Evolutionary conservation across 805 yeast genomes (phyloP).

Genomic region (Candida michaelii): DNA sequence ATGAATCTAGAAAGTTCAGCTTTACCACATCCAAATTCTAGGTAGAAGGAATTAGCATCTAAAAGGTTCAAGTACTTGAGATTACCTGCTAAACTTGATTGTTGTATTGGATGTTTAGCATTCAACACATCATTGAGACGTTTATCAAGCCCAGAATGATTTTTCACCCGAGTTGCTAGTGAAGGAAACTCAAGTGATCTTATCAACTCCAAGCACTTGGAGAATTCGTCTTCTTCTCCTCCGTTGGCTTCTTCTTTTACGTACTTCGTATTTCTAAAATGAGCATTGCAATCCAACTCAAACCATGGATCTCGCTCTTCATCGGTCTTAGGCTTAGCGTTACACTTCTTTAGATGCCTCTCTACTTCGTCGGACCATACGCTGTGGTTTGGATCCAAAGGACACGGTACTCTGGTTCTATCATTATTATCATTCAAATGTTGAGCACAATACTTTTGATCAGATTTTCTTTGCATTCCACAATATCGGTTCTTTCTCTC

Average conservation of each 20-base stretch:
- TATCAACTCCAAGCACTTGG: constrained; percentile 20
- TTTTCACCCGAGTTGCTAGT: constrained; percentile 16
- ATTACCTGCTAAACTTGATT: constrained; percentile 74
- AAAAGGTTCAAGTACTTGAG: constrained; percentile 46
- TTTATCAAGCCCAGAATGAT: constrained; percentile 30
- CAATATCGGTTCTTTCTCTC: constrained; percentile 56
- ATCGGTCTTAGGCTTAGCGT: constrained; percentile 33
- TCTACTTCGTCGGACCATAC: constrained; percentile 61
- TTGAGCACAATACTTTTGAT: constrained; percentile 58
- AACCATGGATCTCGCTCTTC: constrained; percentile 51
- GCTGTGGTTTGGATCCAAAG: constrained; percentile 72
- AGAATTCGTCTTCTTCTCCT: constrained; percentile 9
- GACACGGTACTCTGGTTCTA: constrained; percentile 62
- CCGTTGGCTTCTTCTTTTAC: constrained; percentile 8
- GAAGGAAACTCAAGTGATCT: constrained; percentile 16
- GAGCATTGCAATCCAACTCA: constrained; percentile 45
- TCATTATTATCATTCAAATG: constrained; percentile 40
- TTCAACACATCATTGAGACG: constrained; percentile 51
- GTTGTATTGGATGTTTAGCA: constrained; percentile 80
- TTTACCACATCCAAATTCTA: constrained; percentile 91
- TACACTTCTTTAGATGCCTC: constrained; percentile 63
- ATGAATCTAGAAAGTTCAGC: constrained; percentile 78
- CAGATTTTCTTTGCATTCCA: constrained; percentile 56
- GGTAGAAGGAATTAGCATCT: constrained; percentile 34
- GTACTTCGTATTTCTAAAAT: constrained; percentile 6